Conservation (phyloP, 306 rosid genomes). For the Cicer bijugum region DNA sequence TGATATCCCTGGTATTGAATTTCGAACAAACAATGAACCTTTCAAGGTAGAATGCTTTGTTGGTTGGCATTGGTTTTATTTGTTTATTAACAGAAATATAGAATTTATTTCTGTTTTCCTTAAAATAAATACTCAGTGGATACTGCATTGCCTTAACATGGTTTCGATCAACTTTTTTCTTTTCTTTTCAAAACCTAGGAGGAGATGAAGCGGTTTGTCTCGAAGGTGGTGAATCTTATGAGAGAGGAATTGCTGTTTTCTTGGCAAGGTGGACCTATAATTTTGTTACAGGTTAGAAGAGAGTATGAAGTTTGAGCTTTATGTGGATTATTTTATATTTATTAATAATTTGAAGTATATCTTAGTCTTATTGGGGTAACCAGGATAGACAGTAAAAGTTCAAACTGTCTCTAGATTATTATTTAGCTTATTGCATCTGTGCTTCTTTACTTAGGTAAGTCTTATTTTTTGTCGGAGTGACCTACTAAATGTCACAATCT, state of each 20-base stretch:
- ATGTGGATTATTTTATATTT: conserved; percentile 22
- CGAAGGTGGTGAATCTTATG: conserved; percentile 85
- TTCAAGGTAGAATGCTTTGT: conserved; percentile 72
- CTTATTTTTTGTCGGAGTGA: conserved; percentile 35
- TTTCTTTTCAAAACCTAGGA: conserved; percentile 48
- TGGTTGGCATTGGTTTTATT: conserved; percentile 30
- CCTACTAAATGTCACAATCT: conserved; percentile 39
- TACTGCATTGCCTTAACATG: conserved; percentile 19
- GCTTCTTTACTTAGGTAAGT: conserved; percentile 25
- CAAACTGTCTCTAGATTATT: conserved; percentile 28
- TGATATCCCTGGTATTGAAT: conserved; percentile 89
- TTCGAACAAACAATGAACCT: conserved; percentile 89
- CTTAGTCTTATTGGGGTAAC: conserved; percentile 30
- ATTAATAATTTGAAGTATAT: conserved; percentile 36
- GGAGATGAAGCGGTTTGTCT: conserved; percentile 90
- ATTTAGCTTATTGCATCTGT: conserved; percentile 32
- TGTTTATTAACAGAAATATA: not conserved
- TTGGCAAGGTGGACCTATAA: conserved; percentile 98
- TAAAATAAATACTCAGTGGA: not conserved
- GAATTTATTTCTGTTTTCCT: not conserved
- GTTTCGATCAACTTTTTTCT: conserved; percentile 26
- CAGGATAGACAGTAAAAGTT: conserved; percentile 41
- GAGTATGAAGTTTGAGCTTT: conserved; percentile 39
- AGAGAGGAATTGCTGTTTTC: conserved; percentile 74
- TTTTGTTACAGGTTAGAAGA: conserved; percentile 83